phyloP scores from a whole-genome alignment of 129 eudicot genomes.

The Pulicaria dysenterica region DNA sequence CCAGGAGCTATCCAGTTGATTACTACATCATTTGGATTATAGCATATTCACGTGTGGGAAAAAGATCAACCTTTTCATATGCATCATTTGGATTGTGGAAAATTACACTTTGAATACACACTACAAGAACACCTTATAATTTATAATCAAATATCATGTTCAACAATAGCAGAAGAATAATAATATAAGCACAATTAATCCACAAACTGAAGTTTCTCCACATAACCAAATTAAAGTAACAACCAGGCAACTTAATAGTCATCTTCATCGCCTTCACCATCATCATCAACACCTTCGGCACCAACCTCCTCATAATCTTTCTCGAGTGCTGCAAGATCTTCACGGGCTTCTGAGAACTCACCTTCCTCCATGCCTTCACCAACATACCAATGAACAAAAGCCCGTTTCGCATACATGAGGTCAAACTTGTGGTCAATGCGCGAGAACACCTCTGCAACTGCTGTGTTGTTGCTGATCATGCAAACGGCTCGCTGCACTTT shows the following conservation, averaged over 20 bases:
- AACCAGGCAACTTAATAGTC: conserved; percentile 52
- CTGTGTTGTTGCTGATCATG: conserved; percentile 99
- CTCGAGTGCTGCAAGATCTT: conserved; percentile 94
- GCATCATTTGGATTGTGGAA: not conserved
- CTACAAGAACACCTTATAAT: conserved; percentile 7
- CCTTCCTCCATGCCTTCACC: conserved; percentile 99
- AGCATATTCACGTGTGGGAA: too few species aligned
- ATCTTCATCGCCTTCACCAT: conserved; percentile 63
- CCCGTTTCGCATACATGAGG: conserved; percentile 88
- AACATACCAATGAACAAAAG: conserved; percentile 97
- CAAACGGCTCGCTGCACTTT: conserved; percentile 95
- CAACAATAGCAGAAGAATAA: conserved; percentile 23
- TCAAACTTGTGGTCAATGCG: conserved; percentile 96
- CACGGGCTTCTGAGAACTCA: conserved; percentile 96
- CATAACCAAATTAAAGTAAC: conserved; percentile 8
- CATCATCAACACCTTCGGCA: conserved; percentile 93
- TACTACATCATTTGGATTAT: too few species aligned
- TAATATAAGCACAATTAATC: conserved; percentile 15
- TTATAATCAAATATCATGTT: conserved; percentile 6
- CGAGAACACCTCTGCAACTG: conserved; percentile 93
- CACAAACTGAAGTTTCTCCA: conserved; percentile 23
- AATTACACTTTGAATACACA: conserved; percentile 6
- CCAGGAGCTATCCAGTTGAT: too few species aligned
- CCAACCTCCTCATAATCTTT: conserved; percentile 97
- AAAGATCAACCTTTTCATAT: too few species aligned